Base-by-base conservation (phyloP, 176 grass and related monocot species). In the Oryza glumipatula region DNA sequence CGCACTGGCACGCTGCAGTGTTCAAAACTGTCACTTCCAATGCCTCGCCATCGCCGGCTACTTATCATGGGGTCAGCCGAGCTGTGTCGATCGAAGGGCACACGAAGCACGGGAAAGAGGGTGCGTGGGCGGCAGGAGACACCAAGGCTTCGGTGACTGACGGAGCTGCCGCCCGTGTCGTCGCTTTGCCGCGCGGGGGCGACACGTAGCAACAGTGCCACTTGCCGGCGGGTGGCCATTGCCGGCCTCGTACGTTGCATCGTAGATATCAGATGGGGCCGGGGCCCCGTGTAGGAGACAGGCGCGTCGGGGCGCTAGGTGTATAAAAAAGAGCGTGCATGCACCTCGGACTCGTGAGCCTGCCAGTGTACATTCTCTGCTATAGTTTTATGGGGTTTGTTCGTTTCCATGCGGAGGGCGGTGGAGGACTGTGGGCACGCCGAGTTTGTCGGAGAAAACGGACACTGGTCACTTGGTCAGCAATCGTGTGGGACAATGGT, bases 61-160 rank as follows among this genome's bases (percentile, higher is more conserved):
- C 11, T 78, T 91, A 91, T 85, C 8, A 63, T 7, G 49, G 22
- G 45, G 51, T 8, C 16, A 23, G 39, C 26, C 80, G 54, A 41
- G 35, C 67, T 63, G 58, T 8, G 3, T 44, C 43, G 21, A 63
- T 63, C 8, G 56, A 60, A 60, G 78, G 49, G 85, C 48, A 38
- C 89, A 78, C 85, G 72, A 73, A 88, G 81, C 86, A 88, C 90
- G 58, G 82, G 67, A 23, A 30, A 49, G 68, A 82, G 67, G 78
- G 14, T 83, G 84, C 21, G 82, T 65, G 82, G 82, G 60, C 82
- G 81, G 89, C 88, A 83, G 84, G 88, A 90, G 47, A 79, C 88
- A 90, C 47, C 88, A 80, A 61, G 60, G 13, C 74, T 63, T 90
- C 10, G 80, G 68, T 73, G 45, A 13, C 80, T 51, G 88, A 83